Conservation (phyloP, 129 eudicot genomes). For the Oenanthe sinensis region DNA sequence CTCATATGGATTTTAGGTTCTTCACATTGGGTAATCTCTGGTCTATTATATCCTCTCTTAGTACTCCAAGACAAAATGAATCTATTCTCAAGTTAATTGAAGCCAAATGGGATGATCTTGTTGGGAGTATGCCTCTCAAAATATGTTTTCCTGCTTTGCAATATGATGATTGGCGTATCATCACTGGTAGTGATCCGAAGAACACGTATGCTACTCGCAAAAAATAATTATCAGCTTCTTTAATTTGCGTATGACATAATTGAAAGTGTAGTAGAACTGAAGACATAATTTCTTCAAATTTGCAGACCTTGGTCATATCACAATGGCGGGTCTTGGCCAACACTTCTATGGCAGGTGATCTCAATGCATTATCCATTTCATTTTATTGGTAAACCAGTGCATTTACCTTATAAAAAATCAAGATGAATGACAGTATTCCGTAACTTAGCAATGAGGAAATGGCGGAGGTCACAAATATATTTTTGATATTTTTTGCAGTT, state of each 20-base stretch:
- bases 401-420: not conserved
- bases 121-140: constrained; percentile 82
- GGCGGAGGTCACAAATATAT: not conserved
- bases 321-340: constrained; percentile 91
- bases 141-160: constrained; percentile 89
- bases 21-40: constrained; percentile 92
- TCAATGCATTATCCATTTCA: not conserved
- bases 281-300: not conserved
- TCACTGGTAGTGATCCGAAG: constrained; percentile 96
- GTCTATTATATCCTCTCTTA: constrained; percentile 77
- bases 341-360: constrained; percentile 84
- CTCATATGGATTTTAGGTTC: constrained; percentile 98
- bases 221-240: not conserved
- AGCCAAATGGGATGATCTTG: constrained; percentile 94
- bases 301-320: constrained; percentile 95
- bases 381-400: not conserved
- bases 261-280: not conserved
- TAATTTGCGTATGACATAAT: not conserved
- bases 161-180: constrained; percentile 89
- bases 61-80: constrained; percentile 83
- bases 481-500: constrained; percentile 32
- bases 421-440: not conserved
- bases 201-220: constrained; percentile 58
- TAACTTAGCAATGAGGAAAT: not conserved
- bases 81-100: constrained; percentile 64